Conservation (phyloP, 2,329 filamentous ascomycete species). For the Venturia carpophila region DNA sequence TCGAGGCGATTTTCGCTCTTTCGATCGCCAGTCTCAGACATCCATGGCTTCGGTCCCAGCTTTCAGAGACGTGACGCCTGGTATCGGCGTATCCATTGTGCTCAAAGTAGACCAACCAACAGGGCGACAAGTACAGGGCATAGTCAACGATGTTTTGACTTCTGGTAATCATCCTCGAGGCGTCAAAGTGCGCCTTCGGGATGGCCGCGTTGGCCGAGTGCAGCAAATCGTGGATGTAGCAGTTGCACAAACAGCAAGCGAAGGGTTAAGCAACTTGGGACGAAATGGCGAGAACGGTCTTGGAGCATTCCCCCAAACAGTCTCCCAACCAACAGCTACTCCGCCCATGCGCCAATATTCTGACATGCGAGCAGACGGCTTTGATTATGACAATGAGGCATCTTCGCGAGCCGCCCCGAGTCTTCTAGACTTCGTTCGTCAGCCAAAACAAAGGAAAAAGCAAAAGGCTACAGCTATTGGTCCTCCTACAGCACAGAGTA, state of each 20-base stretch:
- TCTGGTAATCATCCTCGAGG: constrained; percentile 67
- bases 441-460: constrained; percentile 1
- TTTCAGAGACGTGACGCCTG: constrained; percentile 45
- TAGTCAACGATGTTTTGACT: constrained; percentile 61
- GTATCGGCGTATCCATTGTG: constrained; percentile 61
- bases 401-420: neutral
- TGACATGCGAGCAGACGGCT: constrained; percentile 11
- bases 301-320: neutral
- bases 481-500: neutral
- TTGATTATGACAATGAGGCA: constrained; percentile 11
- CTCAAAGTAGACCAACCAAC: constrained; percentile 70
- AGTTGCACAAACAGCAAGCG: constrained; percentile 20
- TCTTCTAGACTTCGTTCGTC: constrained; percentile 8
- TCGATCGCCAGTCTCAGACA: neutral
- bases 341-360: neutral
- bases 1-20: neutral
- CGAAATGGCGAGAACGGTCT: constrained; percentile 15
- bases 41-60: constrained; percentile 24
- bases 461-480: neutral
- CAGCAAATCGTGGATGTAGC: constrained; percentile 47
- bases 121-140: constrained; percentile 60
- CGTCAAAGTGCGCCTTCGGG: constrained; percentile 67
- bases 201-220: constrained; percentile 66
- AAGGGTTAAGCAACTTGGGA: constrained; percentile 13
- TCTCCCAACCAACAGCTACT: neutral